Evolutionary conservation across 2,329 filamentous ascomycete genomes (phyloP).

Genomic region (Aspergillus novofumigatus): DNA sequence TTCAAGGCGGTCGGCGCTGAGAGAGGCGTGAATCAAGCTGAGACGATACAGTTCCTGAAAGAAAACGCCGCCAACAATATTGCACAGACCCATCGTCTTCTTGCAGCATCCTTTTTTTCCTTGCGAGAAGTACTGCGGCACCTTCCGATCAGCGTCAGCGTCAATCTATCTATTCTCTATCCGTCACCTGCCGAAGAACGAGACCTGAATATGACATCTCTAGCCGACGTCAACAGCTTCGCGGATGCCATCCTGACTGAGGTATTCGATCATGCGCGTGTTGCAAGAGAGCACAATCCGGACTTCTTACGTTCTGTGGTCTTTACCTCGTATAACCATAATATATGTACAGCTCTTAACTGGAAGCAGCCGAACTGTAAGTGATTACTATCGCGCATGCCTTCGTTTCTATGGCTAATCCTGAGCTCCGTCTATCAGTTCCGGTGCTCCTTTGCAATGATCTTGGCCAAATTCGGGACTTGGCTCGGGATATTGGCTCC

Average conservation of each 20-base stretch:
- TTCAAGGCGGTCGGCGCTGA: constrained; percentile 44
- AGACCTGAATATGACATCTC: constrained; percentile 64
- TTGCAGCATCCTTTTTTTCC: constrained; percentile 73
- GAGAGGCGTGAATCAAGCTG: constrained; percentile 25
- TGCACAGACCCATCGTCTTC: constrained; percentile 64
- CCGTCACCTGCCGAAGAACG: constrained; percentile 72
- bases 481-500: constrained; percentile 33
- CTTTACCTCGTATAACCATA: constrained; percentile 88
- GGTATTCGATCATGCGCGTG: constrained; percentile 86
- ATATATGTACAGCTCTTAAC: constrained; percentile 88
- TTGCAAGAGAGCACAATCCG: constrained; percentile 60
- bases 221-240: constrained; percentile 78
- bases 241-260: constrained; percentile 78
- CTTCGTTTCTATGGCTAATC: not conserved
- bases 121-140: constrained; percentile 71
- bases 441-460: constrained; percentile 95
- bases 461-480: constrained; percentile 56
- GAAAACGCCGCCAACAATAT: constrained; percentile 42
- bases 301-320: constrained; percentile 80
- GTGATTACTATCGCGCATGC: constrained; percentile 21
- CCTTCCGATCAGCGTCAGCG: constrained; percentile 73
- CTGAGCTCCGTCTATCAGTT: constrained; percentile 44
- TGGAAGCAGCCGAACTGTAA: constrained; percentile 98
- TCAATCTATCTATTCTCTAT: constrained; percentile 90
- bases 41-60: constrained; percentile 29